phyloP scores from a whole-genome alignment of 257 asterid genomes.

The Gardenia jasminoides region DNA sequence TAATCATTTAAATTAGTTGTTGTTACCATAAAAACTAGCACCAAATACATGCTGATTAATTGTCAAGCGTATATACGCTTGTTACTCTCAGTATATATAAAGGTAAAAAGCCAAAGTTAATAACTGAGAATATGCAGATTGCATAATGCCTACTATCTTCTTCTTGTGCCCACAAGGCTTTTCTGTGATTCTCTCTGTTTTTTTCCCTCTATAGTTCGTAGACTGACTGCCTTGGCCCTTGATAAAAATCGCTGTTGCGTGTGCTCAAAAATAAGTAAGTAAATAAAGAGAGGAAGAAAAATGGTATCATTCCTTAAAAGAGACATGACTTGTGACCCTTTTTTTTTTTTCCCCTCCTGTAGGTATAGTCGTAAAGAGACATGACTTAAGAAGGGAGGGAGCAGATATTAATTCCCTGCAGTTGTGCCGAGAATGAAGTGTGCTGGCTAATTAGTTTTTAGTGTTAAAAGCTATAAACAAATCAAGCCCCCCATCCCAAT shows the following conservation, averaged over 20 bases:
- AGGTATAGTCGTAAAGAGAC: neutral
- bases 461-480: neutral
- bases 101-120: neutral
- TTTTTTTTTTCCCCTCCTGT: too few species aligned
- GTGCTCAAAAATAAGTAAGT: neutral
- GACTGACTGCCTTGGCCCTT: neutral
- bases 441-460: neutral
- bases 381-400: neutral
- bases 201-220: neutral
- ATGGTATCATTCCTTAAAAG: neutral
- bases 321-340: too few species aligned
- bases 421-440: slow-evolving; percentile 10
- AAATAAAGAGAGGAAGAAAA: neutral
- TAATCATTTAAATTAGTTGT: too few species aligned
- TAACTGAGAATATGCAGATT: neutral
- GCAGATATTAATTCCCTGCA: neutral
- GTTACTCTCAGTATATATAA: too few species aligned
- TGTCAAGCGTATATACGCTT: too few species aligned
- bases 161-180: neutral
- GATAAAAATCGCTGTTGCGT: slow-evolving; percentile 7
- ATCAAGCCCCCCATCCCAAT: too few species aligned
- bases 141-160: neutral
- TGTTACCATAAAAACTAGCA: too few species aligned
- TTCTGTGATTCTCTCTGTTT: neutral
- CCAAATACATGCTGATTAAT: too few species aligned